Percentiles rank a stretch among this genome's conserved stretches.
These are phyloP conservation scores for Hypomyces perniciosus DNA, from an alignment of 2,329 filamentous ascomycete genomes.

Conservation along the genomic window DNA sequence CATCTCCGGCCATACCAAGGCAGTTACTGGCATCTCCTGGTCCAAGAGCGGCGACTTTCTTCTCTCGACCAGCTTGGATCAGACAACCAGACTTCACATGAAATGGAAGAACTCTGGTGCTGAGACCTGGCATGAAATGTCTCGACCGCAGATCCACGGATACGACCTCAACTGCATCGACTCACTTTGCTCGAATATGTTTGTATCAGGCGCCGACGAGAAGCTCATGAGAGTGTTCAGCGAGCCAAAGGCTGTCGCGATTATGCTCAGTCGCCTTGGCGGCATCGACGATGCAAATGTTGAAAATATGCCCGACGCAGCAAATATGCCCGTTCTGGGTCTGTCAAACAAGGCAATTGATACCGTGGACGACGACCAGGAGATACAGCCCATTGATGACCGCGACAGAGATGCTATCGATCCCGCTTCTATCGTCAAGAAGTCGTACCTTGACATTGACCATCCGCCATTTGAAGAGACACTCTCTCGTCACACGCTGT, in stretches of 20 bases:
- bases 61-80: constrained; percentile 82
- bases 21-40: constrained; percentile 81
- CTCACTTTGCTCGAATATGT: constrained; percentile 63
- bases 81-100: constrained; percentile 84
- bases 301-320: constrained; percentile 68
- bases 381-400: constrained; percentile 38
- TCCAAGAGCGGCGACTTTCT: constrained; percentile 75
- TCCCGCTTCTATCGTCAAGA: constrained; percentile 49
- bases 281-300: constrained; percentile 43
- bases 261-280: constrained; percentile 63
- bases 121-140: constrained; percentile 88
- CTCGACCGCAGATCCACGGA: constrained; percentile 91
- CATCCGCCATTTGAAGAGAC: constrained; percentile 86
- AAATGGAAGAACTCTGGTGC: constrained; percentile 55
- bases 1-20: constrained; percentile 75
- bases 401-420: constrained; percentile 50
- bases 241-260: constrained; percentile 76
- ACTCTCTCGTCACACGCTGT: constrained; percentile 82
- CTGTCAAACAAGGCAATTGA: constrained; percentile 92
- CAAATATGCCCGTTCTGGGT: constrained; percentile 90
- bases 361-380: constrained; percentile 44
- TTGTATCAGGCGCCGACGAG: constrained; percentile 93
- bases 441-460: constrained; percentile 57
- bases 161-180: constrained; percentile 97
- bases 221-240: constrained; percentile 96